Evolutionary conservation across 129 eudicot genomes (phyloP), one percentile per base, ranked within the genome.

Genomic region (Ambrosia trifida): DNA sequence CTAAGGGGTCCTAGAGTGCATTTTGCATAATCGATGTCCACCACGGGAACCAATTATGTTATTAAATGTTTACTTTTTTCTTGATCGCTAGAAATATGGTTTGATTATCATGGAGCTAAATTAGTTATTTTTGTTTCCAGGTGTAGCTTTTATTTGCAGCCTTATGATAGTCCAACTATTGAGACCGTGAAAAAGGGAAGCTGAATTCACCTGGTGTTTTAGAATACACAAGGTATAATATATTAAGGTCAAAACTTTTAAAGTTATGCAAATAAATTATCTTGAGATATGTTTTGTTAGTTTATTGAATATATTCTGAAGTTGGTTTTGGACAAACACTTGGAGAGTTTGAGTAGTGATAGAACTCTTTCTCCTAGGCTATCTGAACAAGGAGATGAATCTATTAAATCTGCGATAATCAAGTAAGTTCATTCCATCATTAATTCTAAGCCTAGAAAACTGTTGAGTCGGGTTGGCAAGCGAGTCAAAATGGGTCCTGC

Each of bases 41-140:
- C 89, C 98, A 6, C 73, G 98, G 78, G 96, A 92, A 76, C 86
- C 89, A 77, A 87, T 88, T 86, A 89, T 89, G 98, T 92, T 89
- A 89, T 87, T 86, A 79, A 77, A 61, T 68, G 45, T 24, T 58
- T 64, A 50, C 72, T 24, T 51, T 57, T 58, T 72, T 20, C 28
- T 36, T 36, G 43, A 36, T 5, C 43, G 4, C 28, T 24, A 24
- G 28, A 24, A 24, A 24, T 0, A 24, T 24, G 28, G 28, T 24
- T 24, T 24, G 28, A 8, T 36, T 36, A 36, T 36, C 43, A 36
- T 8, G 2, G 43, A 36, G 7, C 43, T 36, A 36, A 36, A 4
- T 71, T 43, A 40, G 43, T 4, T 10, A 41, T 57, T 5, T 40
- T 36, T 36, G 33, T 51, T 69, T 75, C 53, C 80, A 92, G 98